Evolutionary conservation across 352 stramenopile species (phyloP).

Genomic region (Detonula confervacea): DNA sequence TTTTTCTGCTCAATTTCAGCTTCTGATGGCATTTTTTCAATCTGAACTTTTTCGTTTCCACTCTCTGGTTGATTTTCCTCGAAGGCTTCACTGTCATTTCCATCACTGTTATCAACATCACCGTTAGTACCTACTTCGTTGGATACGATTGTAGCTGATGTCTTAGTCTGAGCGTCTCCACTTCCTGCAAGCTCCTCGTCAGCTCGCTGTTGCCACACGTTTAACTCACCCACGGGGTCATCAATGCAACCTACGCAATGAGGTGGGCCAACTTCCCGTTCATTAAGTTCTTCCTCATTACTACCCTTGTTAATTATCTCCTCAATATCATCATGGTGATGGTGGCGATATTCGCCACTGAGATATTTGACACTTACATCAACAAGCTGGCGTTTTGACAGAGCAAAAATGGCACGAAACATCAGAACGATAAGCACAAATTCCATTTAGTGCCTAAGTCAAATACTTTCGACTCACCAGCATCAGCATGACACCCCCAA

Average conservation of each 20-base stretch:
- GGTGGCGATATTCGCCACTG: conserved; percentile 62
- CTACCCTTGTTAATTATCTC: conserved; percentile 8
- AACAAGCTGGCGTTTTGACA: conserved; percentile 44
- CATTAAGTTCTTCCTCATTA: conserved; percentile 15
- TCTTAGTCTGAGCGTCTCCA: conserved; percentile 8
- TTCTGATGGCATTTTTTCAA: conserved; percentile 19
- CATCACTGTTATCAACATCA: neutral
- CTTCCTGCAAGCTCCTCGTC: conserved; percentile 24
- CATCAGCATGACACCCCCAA: conserved; percentile 87
- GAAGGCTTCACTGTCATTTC: conserved; percentile 6
- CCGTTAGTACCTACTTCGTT: conserved; percentile 19
- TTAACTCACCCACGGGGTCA: conserved; percentile 57
- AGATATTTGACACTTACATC: conserved; percentile 63
- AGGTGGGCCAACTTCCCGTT: neutral
- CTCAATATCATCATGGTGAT: conserved; percentile 48
- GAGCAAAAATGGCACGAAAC: neutral
- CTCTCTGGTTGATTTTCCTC: conserved; percentile 1
- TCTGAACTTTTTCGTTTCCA: conserved; percentile 15
- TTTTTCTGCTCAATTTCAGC: conserved; percentile 59
- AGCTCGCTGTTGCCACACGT: conserved; percentile 51
- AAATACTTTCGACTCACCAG: conserved; percentile 76
- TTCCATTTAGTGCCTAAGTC: no score
- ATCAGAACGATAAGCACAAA: no score
- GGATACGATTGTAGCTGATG: conserved; percentile 7
- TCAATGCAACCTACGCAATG: conserved; percentile 48